phyloP scores from a whole-genome alignment of 257 asterid genomes.

The Verbena officinalis region DNA sequence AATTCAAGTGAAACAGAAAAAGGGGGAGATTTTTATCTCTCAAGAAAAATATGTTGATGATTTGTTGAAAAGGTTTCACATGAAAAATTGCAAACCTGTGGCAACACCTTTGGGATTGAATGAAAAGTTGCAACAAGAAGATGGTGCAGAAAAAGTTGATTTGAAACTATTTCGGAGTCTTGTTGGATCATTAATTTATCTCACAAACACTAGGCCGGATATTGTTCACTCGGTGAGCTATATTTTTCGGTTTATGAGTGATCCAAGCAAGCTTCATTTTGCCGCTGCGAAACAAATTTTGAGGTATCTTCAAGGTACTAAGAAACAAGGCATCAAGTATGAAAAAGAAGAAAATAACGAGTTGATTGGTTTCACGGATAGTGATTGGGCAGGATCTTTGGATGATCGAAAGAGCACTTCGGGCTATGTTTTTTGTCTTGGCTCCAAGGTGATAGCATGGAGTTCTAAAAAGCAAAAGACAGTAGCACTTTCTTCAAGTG shows the following conservation, averaged over 20 bases:
- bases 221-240: background rate
- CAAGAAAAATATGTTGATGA: slow-evolving; percentile 17
- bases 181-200: too few relatives aligned
- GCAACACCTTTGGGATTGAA: slow-evolving; percentile 5
- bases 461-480: background rate
- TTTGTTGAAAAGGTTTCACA: slow-evolving; percentile 7
- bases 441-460: slow-evolving; percentile 7
- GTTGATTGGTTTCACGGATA: background rate
- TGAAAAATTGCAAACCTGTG: slow-evolving; percentile 6
- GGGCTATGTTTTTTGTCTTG: slow-evolving; percentile 14
- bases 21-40: slow-evolving; percentile 10
- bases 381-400: slow-evolving; percentile 7
- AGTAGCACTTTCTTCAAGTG: background rate
- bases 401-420: slow-evolving; percentile 24
- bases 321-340: too few relatives aligned
- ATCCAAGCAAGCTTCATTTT: too few relatives aligned
- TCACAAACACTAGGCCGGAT: too few relatives aligned
- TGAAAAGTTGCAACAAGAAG: background rate
- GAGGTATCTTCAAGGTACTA: too few relatives aligned
- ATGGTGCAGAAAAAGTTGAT: too few relatives aligned
- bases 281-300: too few relatives aligned
- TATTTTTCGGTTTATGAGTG: background rate
- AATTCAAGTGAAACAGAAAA: slow-evolving; percentile 11
- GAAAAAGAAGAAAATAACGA: too few relatives aligned
- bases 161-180: too few relatives aligned